Percentiles rank a stretch among this genome's conserved stretches.
Evolutionary conservation across 805 yeast species (phyloP).

Genomic region (Monosporozyma aquatica): DNA sequence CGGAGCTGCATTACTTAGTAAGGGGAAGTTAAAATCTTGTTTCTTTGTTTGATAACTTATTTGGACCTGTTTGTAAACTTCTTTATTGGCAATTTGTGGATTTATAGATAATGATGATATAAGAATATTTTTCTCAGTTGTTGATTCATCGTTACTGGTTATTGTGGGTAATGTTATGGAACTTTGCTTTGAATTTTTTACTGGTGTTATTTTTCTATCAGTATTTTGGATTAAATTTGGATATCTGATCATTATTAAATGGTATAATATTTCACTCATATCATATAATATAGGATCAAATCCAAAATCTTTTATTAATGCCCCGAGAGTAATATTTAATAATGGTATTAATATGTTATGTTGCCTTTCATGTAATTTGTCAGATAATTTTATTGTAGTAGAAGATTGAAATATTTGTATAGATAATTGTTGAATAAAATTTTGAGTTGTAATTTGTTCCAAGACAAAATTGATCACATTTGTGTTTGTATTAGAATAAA

Average conservation of each 20-base stretch:
- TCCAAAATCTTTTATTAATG: constrained; percentile 70
- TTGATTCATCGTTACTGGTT: no score
- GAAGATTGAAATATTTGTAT: constrained; percentile 16
- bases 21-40: constrained; percentile 58
- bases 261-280: constrained; percentile 56
- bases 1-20: constrained; percentile 67
- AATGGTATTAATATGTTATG: constrained; percentile 47
- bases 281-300: constrained; percentile 48
- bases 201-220: no score
- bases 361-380: no score
- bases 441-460: constrained; percentile 35
- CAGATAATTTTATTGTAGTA: neutral
- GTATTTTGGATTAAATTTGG: constrained; percentile 30
- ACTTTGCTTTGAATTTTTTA: neutral
- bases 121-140: neutral
- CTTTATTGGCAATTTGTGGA: constrained; percentile 32
- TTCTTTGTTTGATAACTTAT: constrained; percentile 45
- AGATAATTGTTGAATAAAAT: constrained; percentile 23
- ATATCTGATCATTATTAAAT: constrained; percentile 49
- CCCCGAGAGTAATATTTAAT: constrained; percentile 40
- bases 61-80: constrained; percentile 32
- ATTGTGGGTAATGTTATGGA: no score
- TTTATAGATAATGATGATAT: constrained; percentile 27
- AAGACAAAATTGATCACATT: constrained; percentile 48
- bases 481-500: constrained; percentile 22